These are phyloP conservation scores for Gloeopeniophorella convolvens DNA, from an alignment of 768 basidiomycete species.

Conservation along the genomic window DNA sequence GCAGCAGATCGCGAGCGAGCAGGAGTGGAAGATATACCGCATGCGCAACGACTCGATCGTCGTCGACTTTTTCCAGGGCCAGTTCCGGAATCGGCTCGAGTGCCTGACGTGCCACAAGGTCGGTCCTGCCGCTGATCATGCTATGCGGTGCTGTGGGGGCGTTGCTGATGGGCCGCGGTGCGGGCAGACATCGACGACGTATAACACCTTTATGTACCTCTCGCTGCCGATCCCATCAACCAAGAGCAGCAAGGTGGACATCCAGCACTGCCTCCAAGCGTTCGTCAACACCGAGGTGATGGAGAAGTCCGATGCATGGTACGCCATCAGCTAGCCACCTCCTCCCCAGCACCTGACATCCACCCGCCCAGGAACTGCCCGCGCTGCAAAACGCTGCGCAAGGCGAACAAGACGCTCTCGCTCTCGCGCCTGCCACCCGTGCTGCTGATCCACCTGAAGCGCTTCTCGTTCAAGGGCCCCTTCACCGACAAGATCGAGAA, in stretches of 20 bases:
- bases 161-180: no score
- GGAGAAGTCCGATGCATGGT: conserved; percentile 95
- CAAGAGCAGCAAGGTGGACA: conserved; percentile 51
- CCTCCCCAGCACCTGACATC: not conserved
- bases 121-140: conserved; percentile 14
- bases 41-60: conserved; percentile 89
- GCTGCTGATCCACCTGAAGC: conserved; percentile 85
- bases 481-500: conserved; percentile 98
- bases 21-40: conserved; percentile 90
- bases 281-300: conserved; percentile 89
- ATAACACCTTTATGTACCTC: conserved; percentile 94
- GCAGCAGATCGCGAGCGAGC: conserved; percentile 80
- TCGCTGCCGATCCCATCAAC: conserved; percentile 79
- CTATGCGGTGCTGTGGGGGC: no score
- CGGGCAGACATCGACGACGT: conserved; percentile 97
- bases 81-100: conserved; percentile 84
- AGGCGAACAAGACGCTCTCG: conserved; percentile 80
- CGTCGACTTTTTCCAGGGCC: conserved; percentile 97
- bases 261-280: conserved; percentile 79
- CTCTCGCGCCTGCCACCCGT: conserved; percentile 91
- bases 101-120: conserved; percentile 87
- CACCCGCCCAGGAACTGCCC: conserved; percentile 78
- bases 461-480: conserved; percentile 84
- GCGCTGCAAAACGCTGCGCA: conserved; percentile 81
- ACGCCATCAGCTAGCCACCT: conserved; percentile 22